A percentile compares a stretch with the other conserved stretches of the same genome.
These are phyloP conservation scores for Colletotrichum limetticola DNA, from an alignment of 2,329 filamentous ascomycete genomes.

Conservation along the genomic window DNA sequence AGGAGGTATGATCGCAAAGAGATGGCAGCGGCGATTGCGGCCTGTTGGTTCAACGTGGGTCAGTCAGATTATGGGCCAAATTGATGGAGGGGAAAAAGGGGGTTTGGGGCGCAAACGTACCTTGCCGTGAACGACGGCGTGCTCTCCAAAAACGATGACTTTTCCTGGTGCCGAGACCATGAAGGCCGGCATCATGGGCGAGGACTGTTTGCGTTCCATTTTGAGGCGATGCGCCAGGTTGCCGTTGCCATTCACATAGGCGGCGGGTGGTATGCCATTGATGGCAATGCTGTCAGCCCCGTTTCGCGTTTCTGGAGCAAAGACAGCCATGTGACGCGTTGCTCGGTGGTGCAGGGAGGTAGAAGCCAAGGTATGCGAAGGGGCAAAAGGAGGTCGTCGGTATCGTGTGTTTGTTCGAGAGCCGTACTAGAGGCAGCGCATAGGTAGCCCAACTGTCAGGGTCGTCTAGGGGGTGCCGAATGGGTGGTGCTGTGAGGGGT, in stretches of 20 bases:
- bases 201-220: conserved; percentile 67
- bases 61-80: conserved; percentile 8
- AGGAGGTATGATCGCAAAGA: conserved; percentile 96
- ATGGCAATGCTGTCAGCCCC: conserved; percentile 39
- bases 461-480: conserved; percentile 1
- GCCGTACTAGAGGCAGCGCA: conserved; percentile 1
- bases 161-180: conserved; percentile 99
- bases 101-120: conserved; percentile 53
- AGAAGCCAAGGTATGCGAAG: conserved; percentile 39
- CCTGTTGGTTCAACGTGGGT: conserved; percentile 54
- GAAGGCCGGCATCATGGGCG: conserved; percentile 84
- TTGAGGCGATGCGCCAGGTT: conserved; percentile 49
- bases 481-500: conserved; percentile 21
- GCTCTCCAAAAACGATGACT: conserved; percentile 97
- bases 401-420: conserved; percentile 1
- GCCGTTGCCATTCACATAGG: conserved; percentile 48
- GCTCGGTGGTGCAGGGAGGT: conserved; percentile 8
- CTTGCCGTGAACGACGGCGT: conserved; percentile 98
- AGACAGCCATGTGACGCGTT: conserved; percentile 41
- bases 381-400: not conserved
- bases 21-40: conserved; percentile 93
- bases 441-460: conserved; percentile 6
- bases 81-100: conserved; percentile 11
- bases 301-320: conserved; percentile 45
- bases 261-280: conserved; percentile 38